A percentile compares a stretch with the other conserved stretches of the same genome.
Conservation (phyloP, 1,284 basidiomycete genomes). For the Irpex lacteus region DNA sequence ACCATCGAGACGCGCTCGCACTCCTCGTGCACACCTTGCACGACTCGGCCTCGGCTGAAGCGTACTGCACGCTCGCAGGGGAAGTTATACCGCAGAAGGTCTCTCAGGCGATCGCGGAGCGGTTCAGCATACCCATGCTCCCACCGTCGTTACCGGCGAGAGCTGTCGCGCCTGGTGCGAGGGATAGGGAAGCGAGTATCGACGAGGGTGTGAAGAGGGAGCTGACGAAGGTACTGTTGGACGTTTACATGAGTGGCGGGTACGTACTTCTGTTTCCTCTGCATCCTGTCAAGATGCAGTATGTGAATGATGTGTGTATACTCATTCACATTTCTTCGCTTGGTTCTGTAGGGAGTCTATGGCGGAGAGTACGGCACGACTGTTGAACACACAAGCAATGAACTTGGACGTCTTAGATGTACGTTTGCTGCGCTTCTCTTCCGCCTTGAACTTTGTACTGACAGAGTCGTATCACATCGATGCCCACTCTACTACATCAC, state of each 20-base stretch:
- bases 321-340: too few species aligned
- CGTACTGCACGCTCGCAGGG: conserved; percentile 76
- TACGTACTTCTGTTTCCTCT: conserved; percentile 28
- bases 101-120: conserved; percentile 50
- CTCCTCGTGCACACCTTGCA: conserved; percentile 69
- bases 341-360: conserved; percentile 38
- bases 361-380: conserved; percentile 53
- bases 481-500: too few species aligned
- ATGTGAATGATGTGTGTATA: too few species aligned
- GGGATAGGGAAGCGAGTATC: conserved; percentile 39
- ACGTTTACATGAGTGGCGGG: conserved; percentile 80
- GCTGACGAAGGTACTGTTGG: conserved; percentile 68
- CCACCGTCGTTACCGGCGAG: conserved; percentile 28
- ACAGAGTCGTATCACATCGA: too few species aligned
- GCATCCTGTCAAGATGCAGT: too few species aligned
- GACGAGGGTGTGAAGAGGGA: conserved; percentile 56
- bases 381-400: conserved; percentile 78
- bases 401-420: conserved; percentile 79
- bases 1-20: conserved; percentile 65
- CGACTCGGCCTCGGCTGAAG: conserved; percentile 76
- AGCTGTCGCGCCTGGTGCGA: conserved; percentile 21
- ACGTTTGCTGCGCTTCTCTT: conserved; percentile 23
- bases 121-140: conserved; percentile 46
- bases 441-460: too few species aligned
- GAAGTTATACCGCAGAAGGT: conserved; percentile 65